phyloP scores from a whole-genome alignment of 2,329 filamentous ascomycete genomes.

The Colletotrichum falcatum region DNA sequence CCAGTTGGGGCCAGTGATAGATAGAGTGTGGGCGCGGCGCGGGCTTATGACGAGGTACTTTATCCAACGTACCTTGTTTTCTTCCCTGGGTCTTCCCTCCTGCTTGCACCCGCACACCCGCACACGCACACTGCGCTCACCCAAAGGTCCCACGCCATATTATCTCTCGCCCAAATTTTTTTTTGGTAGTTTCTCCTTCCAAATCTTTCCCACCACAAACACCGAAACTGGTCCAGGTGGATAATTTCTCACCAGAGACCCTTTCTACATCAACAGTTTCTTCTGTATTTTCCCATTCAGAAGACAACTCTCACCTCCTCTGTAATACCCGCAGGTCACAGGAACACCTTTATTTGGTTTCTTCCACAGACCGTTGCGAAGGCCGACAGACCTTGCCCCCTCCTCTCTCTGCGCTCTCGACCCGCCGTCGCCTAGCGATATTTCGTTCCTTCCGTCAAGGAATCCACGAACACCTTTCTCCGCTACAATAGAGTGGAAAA shows the following conservation, averaged over 20 bases:
- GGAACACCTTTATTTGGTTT: conserved; percentile 37
- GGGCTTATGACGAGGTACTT: conserved; percentile 22
- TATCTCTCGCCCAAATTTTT: conserved; percentile 41
- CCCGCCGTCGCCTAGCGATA: conserved; percentile 40
- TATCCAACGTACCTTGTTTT: conserved; percentile 24
- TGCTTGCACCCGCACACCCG: conserved; percentile 18
- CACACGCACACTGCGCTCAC: conserved; percentile 3
- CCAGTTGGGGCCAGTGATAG: background rate
- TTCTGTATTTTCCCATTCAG: conserved; percentile 43
- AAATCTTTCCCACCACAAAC: conserved; percentile 42
- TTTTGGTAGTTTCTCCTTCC: conserved; percentile 34
- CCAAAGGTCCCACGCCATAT: conserved; percentile 36
- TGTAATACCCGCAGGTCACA: conserved; percentile 28
- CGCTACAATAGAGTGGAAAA: conserved; percentile 28
- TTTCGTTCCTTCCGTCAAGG: conserved; percentile 40
- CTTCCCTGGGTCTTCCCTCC: conserved; percentile 37
- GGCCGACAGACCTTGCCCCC: conserved; percentile 32
- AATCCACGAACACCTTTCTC: conserved; percentile 30
- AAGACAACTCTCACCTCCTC: conserved; percentile 44
- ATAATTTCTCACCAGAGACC: conserved; percentile 41
- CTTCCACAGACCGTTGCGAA: conserved; percentile 30
- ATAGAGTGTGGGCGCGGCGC: conserved; percentile 14
- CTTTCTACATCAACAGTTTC: conserved; percentile 41
- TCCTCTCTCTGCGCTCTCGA: conserved; percentile 26
- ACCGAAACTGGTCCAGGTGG: conserved; percentile 42